Conservation (phyloP, 352 stramenopile genomes). For the Phytopythium montanum region DNA sequence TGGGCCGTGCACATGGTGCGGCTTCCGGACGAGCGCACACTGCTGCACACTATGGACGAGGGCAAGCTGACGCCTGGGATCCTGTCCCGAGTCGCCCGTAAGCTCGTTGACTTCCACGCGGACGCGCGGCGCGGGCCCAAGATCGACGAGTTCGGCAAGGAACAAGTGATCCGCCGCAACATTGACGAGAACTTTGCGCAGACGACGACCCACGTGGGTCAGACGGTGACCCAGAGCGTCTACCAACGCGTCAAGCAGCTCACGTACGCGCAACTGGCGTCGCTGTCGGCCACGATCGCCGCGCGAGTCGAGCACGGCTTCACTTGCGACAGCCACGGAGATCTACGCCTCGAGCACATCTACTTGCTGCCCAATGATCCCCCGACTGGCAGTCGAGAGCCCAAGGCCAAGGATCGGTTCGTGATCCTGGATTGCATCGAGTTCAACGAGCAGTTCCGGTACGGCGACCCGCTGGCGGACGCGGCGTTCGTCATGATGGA, state of each 20-base stretch:
- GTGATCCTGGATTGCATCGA: conserved; percentile 75
- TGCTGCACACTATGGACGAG: conserved; percentile 35
- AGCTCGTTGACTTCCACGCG: conserved; percentile 53
- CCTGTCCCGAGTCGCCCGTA: conserved; percentile 35
- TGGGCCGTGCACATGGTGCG: conserved; percentile 75
- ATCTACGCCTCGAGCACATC: conserved; percentile 64
- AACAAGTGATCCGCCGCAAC: conserved; percentile 48
- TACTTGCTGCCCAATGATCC: conserved; percentile 32
- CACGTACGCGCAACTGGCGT: conserved; percentile 42
- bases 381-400: neutral
- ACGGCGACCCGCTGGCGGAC: conserved; percentile 59
- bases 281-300: conserved; percentile 34
- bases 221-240: conserved; percentile 41
- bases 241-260: conserved; percentile 51
- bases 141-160: conserved; percentile 58
- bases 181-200: conserved; percentile 77
- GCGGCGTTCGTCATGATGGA: conserved; percentile 71
- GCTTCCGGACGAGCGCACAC: conserved; percentile 49
- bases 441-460: conserved; percentile 80
- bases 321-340: conserved; percentile 64
- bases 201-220: conserved; percentile 37
- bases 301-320: conserved; percentile 50
- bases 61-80: conserved; percentile 27
- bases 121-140: conserved; percentile 41
- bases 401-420: conserved; percentile 15